Base-by-base conservation (phyloP, 2,329 filamentous ascomycete species). In the Byssochlamys sp. region DNA sequence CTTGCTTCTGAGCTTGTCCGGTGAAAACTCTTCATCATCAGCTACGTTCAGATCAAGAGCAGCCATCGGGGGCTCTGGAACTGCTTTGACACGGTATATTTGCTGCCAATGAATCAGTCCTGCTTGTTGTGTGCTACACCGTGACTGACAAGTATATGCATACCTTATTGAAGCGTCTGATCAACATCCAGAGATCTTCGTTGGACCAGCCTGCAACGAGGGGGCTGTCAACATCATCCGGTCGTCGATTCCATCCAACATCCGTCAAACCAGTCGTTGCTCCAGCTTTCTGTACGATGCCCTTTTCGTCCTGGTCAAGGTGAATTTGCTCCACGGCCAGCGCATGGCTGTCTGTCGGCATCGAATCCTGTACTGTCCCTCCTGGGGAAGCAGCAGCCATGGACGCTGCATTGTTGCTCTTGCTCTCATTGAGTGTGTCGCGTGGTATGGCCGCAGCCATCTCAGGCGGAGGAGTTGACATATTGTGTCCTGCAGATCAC, bases 11-110 rank as follows among this genome's bases (percentile, higher is more conserved):
- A 95, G 76, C 73, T 94, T 94, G 66, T 94, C 89, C 0, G 90
- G 89, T 0, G 87, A 89, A 69, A 94, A 94, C 58, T 91, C 87
- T 63, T 94, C 89, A 56, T 92, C 86, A 45, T 91, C 86, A 3
- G 89, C 86, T 57, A 90, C 86, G 63, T 91, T 90, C 58, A 95
- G 80, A 69, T 95, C 90, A 39, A 95, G 75, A 12, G 84, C 83
- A 4, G 87, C 88, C 1, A 87, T 80, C 0, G 82, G 79, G 6
- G 82, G 72, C 53, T 80, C 71, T 0, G 80, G 74, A 7, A 86
- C 82, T 28, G 87, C 84, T 69, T 88, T 90, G 63, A 94, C 87
- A 73, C 84, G 80, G 68, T 84, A 85, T 70, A 85, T 81, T 82
- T 85, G 82, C 82, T 81, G 6, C 29, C 29, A 31, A 31, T 31